Base-by-base conservation (phyloP, 225 moss, liverwort and hornwort species). In the Pleurozium schreberi region DNA sequence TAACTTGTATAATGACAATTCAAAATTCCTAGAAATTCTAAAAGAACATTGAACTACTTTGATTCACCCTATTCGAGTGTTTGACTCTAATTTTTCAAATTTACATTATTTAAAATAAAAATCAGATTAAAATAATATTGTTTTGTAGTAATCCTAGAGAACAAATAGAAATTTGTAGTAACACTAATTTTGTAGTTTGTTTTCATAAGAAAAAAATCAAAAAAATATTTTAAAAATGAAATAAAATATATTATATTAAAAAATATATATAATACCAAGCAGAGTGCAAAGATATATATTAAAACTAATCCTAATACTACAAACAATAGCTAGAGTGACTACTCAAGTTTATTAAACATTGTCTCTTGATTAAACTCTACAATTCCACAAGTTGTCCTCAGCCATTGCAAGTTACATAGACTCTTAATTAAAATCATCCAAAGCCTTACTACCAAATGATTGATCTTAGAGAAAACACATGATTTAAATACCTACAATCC, bases 381-480 rank as follows among this genome's bases (percentile, higher is more conserved):
- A 52, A 52, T 34, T 22, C 5, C 2, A 11, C 4, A 14, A 76
- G 9, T 3, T 52, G 0, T 52, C 36, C 1, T 22, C 4, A 47
- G 1, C 45, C 47, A 1, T 47, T 49, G 31, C 47, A 49, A 2
- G 11, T 11, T 30, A 47, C 2, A 45, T 74, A 31, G 19, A 11
- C 2, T 50, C 21, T 75, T 3, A 0, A 1, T 75, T 52, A 0
- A 14, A 52, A 50, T 36, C 13, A 0, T 36, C 15, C 6, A 36
- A 53, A 53, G 2, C 2, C 13, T 14, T 21, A 52, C 3, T 3
- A 8, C 5, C 0, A 14, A 0, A 0, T 3, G 3, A 21, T 38
- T 25, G 9, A 77, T 53, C 9, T 23, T 14, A 14, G 23, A 38
- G 4, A 36, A 36, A 34, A 53, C 15, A 36, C 9, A 36, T 53